Evolutionary conservation across 148 eudicot species (phyloP).

Genomic region (Cornus controversa): DNA sequence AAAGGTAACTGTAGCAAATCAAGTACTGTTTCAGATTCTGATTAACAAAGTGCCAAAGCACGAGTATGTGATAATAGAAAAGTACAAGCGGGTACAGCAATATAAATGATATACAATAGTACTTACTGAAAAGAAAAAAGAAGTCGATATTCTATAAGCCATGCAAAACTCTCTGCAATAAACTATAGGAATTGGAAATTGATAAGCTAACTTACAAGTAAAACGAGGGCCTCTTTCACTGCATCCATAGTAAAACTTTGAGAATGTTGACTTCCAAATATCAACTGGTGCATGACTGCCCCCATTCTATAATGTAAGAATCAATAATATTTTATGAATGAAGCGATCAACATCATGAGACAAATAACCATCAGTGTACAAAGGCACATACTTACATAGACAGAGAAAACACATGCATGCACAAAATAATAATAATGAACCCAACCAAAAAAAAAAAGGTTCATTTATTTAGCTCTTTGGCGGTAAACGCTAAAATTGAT

Average conservation of each 20-base stretch:
- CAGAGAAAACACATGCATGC: background rate
- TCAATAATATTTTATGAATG: background rate
- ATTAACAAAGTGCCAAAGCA: background rate
- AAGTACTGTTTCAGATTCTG: background rate
- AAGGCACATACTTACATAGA: background rate
- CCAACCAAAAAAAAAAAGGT: background rate
- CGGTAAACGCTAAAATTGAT: background rate
- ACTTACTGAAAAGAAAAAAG: too few species aligned
- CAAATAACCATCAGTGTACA: background rate
- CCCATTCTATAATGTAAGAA: conserved; percentile 37
- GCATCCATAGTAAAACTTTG: conserved; percentile 80
- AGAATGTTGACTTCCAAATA: conserved; percentile 84
- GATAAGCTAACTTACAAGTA: conserved; percentile 57
- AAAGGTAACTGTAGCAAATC: too few species aligned
- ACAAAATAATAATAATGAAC: background rate
- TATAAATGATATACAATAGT: background rate
- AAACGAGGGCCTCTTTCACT: conserved; percentile 77
- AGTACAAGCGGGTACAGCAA: background rate
- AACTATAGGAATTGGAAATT: background rate
- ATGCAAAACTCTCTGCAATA: background rate
- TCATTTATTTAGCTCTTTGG: background rate
- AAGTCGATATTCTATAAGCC: background rate
- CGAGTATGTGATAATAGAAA: background rate
- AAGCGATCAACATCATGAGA: background rate
- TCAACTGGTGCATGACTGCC: conserved; percentile 60